Conservation (phyloP, 2,329 filamentous ascomycete species). For the Pestalotiopsis sp. region DNA sequence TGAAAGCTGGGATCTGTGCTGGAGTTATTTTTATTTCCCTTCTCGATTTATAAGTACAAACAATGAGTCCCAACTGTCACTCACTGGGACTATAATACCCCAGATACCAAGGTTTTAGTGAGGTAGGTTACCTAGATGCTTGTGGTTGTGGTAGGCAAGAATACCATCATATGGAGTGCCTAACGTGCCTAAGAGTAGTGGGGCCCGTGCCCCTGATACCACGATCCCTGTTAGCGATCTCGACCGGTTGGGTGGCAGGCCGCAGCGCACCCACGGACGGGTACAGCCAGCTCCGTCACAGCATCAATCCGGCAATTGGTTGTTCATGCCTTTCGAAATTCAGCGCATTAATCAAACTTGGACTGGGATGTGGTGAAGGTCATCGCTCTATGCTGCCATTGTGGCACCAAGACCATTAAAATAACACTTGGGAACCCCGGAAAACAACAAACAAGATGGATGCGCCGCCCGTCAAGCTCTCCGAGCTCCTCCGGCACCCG, state of each 20-base stretch:
- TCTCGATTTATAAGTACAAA: too few relatives aligned
- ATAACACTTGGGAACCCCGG: not conserved
- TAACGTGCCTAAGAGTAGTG: not conserved
- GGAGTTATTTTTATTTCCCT: too few relatives aligned
- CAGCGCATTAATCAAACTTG: not conserved
- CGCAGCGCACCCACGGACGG: not conserved
- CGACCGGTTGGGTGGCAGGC: not conserved
- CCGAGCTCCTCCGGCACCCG: slow-evolving; percentile 90
- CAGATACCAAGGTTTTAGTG: not conserved
- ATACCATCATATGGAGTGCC: not conserved
- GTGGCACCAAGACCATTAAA: not conserved
- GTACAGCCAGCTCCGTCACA: not conserved
- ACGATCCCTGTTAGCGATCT: slow-evolving; percentile 7
- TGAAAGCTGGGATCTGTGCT: too few relatives aligned
- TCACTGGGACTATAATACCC: not conserved
- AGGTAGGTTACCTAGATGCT: not conserved
- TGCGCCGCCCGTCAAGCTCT: slow-evolving; percentile 76
- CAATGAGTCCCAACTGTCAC: too few relatives aligned
- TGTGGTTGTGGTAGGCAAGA: too few relatives aligned
- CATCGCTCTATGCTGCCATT: not conserved
- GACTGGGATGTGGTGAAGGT: slow-evolving; percentile 10
- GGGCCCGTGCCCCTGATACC: not conserved
- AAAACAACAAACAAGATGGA: slow-evolving; percentile 49
- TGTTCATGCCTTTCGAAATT: not conserved
- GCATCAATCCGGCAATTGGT: not conserved